Conservation (phyloP, 495 filamentous ascomycete species). For the Xylaria grammica region DNA sequence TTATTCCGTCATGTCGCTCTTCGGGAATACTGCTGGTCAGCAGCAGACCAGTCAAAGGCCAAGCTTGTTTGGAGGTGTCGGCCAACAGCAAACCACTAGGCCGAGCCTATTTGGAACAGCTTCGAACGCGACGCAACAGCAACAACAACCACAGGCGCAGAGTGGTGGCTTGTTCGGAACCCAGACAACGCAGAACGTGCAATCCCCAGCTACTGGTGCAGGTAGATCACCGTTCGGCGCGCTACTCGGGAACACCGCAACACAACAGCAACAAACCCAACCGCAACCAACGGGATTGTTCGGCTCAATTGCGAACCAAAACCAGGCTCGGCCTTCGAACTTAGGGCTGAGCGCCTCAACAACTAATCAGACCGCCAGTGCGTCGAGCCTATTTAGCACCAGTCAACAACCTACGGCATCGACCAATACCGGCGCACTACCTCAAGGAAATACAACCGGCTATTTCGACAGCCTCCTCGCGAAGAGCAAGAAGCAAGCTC, state of each 20-base stretch:
- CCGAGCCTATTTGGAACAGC: conserved; percentile 3
- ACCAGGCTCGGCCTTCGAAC: conserved; percentile 23
- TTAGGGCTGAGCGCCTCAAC: conserved; percentile 20
- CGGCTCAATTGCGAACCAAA: conserved; percentile 17
- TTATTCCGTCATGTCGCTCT: conserved; percentile 31
- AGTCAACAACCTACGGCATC: conserved; percentile 22
- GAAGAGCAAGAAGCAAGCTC: conserved; percentile 68
- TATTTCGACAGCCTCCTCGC: conserved; percentile 90
- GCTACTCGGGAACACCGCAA: neutral
- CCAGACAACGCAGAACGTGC: conserved; percentile 4
- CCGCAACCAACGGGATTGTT: conserved; percentile 31
- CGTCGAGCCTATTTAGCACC: conserved; percentile 27
- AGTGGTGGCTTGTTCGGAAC: conserved; percentile 5
- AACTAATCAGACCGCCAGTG: conserved; percentile 15
- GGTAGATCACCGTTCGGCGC: neutral
- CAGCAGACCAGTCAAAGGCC: neutral
- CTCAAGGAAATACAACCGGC: conserved; percentile 53
- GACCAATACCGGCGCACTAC: conserved; percentile 23
- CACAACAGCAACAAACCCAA: conserved; percentile 14
- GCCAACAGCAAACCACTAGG: neutral
- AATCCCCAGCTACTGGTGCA: neutral
- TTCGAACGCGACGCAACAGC: conserved; percentile 12
- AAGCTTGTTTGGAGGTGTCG: conserved; percentile 7
- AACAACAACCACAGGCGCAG: conserved; percentile 25
- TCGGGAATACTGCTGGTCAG: conserved; percentile 13